Evolutionary conservation across 208 protist species (phyloP), one percentile per base, ranked within the genome.

Genomic region (Leishmania amazonensis): DNA sequence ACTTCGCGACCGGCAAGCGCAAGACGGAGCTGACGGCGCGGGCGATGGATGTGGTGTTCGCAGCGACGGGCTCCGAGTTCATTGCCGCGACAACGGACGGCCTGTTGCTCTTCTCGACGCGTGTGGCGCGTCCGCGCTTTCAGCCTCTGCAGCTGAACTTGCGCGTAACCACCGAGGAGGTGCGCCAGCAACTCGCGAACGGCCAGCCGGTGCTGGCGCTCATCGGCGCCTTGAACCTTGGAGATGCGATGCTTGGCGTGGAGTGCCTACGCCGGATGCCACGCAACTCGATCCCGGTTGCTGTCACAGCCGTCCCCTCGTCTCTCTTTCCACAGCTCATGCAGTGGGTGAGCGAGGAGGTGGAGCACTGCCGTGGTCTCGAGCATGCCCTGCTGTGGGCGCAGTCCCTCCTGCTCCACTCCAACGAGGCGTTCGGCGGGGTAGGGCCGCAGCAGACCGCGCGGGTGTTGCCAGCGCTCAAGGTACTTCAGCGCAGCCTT

Each of bases 1-100:
- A 98, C 85, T 96, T 96, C 83, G 93, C 95, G 31, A 98, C 95
- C 28, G 95, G 95, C 24, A 96, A 98, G 89, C 92, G 95, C 77
- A 95, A 96, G 87, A 96, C 95, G 76, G 93, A 91, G 75, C 88
- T 96, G 28, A 89, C 89, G 64, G 95, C 93, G 60, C 95, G 93
- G 42, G 90, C 92, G 13, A 90, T 94, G 89, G 85, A 97, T 64
- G 68, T 98, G 17, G 76, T 89, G 7, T 98, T 98, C 80, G 88
- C 93, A 15, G 85, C 90, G 15, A 96, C 93, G 31, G 95, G 93
- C n/a, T 92, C 87, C 13, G 93, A 96, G 86, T 98, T 98, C 81
- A 93, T 96, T 64, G 92, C 91, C 65, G 95, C 95, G 17, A 98
- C 95, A 8, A 98, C 91, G n/a, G 95, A 95, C 79, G 95, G 95